These are phyloP conservation scores for Cryptococcus jaspeensis DNA, from an alignment of 1,284 basidiomycete genomes.

Conservation along the genomic window DNA sequence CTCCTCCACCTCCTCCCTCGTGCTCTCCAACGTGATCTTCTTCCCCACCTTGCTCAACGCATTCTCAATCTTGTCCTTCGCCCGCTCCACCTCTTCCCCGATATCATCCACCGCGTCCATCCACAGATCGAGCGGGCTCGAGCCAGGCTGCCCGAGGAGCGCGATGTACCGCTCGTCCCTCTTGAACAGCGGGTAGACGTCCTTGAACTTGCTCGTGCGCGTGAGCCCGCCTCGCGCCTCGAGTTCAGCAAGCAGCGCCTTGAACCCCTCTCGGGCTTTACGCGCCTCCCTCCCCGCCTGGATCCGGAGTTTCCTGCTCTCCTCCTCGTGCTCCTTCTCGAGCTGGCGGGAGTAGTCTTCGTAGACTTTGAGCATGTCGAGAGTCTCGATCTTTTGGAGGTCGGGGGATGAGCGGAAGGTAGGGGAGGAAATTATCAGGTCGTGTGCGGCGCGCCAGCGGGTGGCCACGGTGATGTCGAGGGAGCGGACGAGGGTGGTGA, in stretches of 20 bases:
- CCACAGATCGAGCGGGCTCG: constrained; percentile 90
- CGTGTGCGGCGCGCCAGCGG: constrained; percentile 79
- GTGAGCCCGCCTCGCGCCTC: constrained; percentile 67
- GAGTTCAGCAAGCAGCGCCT: constrained; percentile 71
- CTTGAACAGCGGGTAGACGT: constrained; percentile 59
- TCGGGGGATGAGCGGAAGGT: constrained; percentile 73
- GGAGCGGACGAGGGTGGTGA: constrained; percentile 73
- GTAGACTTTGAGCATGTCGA: constrained; percentile 86
- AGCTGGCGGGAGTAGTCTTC: constrained; percentile 85
- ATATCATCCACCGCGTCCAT: constrained; percentile 89
- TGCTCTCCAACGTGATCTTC: constrained; percentile 50
- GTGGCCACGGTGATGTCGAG: constrained; percentile 84
- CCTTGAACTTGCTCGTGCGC: constrained; percentile 86
- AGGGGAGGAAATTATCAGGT: constrained; percentile 69
- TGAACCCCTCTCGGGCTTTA: constrained; percentile 85
- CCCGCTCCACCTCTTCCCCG: constrained; percentile 77
- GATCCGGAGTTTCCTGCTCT: constrained; percentile 71
- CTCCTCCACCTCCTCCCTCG: constrained; percentile 57
- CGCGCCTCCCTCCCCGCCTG: constrained; percentile 77
- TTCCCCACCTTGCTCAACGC: constrained; percentile 42
- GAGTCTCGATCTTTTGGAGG: constrained; percentile 73
- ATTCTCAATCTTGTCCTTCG: constrained; percentile 61
- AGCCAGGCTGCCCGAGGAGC: constrained; percentile 87
- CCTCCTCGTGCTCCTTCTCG: constrained; percentile 83
- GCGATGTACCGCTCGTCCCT: constrained; percentile 77